phyloP scores from a whole-genome alignment of 768 basidiomycete species.

The Flagelloscypha sp. region DNA sequence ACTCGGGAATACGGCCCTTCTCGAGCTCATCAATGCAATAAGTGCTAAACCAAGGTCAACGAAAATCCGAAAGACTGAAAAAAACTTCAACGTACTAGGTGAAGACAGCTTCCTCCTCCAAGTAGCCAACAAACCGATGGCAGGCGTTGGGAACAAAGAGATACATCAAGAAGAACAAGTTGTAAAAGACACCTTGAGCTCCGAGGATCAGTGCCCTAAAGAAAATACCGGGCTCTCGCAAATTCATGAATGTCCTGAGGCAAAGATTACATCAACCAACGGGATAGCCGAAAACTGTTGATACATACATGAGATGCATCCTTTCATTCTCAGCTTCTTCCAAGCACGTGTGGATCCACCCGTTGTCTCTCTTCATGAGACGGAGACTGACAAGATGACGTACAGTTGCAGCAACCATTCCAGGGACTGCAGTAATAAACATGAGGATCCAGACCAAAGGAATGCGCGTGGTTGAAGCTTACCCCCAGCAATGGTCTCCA shows the following conservation, averaged over 20 bases:
- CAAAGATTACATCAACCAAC: too few species aligned
- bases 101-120: slow-evolving; percentile 92
- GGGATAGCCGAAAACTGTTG: slow-evolving; percentile 6
- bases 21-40: slow-evolving; percentile 80
- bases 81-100: slow-evolving; percentile 61
- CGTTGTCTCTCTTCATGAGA: slow-evolving; percentile 66
- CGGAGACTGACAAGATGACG: slow-evolving; percentile 86
- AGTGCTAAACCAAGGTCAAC: slow-evolving; percentile 38
- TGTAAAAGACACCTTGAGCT: slow-evolving; percentile 89
- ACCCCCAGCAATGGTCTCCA: slow-evolving; percentile 3
- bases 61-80: slow-evolving; percentile 3
- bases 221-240: slow-evolving; percentile 69
- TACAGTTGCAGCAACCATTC: slow-evolving; percentile 87
- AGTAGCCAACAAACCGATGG: slow-evolving; percentile 86
- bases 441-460: slow-evolving; percentile 73
- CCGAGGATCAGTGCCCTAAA: slow-evolving; percentile 81
- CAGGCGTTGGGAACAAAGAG: slow-evolving; percentile 65
- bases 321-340: slow-evolving; percentile 97
- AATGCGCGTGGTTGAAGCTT: slow-evolving; percentile 35
- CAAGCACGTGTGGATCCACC: slow-evolving; percentile 83
- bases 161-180: slow-evolving; percentile 80
- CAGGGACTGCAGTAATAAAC: slow-evolving; percentile 89
- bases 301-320: slow-evolving; percentile 83
- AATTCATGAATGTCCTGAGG: slow-evolving; percentile 87
- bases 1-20: slow-evolving; percentile 71